Base-by-base conservation (phyloP, 805 yeast genomes). In the Zygosaccharomyces kombuchaensis region DNA sequence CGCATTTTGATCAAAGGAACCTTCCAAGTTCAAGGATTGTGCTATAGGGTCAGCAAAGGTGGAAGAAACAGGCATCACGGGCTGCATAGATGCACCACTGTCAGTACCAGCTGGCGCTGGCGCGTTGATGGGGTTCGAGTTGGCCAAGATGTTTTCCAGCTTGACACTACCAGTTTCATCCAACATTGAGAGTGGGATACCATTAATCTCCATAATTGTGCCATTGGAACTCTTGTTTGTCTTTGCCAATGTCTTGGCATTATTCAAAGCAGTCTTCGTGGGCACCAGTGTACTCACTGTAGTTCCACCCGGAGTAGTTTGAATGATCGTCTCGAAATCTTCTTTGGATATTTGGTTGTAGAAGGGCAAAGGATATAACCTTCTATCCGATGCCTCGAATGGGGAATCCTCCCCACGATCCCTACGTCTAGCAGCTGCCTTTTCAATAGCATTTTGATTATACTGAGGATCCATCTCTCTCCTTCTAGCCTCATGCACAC, bases 241-340 rank as follows among this genome's bases (percentile, higher is more conserved):
- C 34, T 51, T 52, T 2, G 65, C 66, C 26, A 54, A 46, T 16
- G 53, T 52, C 42, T 61, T 62, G 1, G 69, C 68, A 35, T 58
- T 58, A 27, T 51, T 68, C 68, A 86, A 73, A 0, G 95, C 93
- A 49, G 78, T 79, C 59, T 84, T 84, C 0, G 96, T 87, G 2
- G 96, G 96, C 1, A 87, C 90, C 53, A 89, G 74, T 0, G 90
- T 88, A 0, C 96, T 89, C 17, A 88, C 76, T 0, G 96, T 87
- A 0, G 96, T 89, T 45, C 97, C 97, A 54, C 87, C 87, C 1
- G 96, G 96, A 0, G 96, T 84, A 0, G 95, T 89, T 2, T 87
- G 81, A 1, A 89, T 83, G 25, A 85, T 80, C 0, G 96, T 83
- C 41, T 83, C 84, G 68, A 87, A 89, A 62, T 87, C 91, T 62